Evolutionary conservation across 768 basidiomycete genomes (phyloP).

Genomic region (Hygrocybe coccinea): DNA sequence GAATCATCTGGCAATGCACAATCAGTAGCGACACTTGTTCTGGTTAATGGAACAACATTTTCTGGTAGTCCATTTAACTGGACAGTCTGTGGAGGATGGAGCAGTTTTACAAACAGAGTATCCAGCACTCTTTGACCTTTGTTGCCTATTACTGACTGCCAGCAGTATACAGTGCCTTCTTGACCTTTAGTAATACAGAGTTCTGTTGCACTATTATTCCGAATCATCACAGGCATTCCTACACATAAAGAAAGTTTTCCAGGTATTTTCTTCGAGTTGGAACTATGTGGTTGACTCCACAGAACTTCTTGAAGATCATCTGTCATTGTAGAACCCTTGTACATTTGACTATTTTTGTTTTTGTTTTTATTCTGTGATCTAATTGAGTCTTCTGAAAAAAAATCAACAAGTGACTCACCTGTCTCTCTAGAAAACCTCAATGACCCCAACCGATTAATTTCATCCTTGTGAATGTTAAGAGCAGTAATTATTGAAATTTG

Average conservation of each 20-base stretch:
- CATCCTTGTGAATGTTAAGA: constrained; percentile 13
- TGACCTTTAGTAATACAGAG: constrained; percentile 34
- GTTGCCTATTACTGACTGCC: constrained; percentile 16
- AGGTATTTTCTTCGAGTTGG: constrained; percentile 9
- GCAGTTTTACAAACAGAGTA: constrained; percentile 27
- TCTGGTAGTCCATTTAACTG: constrained; percentile 22
- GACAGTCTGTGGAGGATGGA: constrained; percentile 20
- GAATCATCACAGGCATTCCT: constrained; percentile 33
- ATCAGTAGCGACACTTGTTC: neutral
- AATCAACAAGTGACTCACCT: constrained; percentile 20
- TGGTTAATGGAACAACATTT: constrained; percentile 28
- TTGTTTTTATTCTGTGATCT: neutral
- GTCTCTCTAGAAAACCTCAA: constrained; percentile 29
- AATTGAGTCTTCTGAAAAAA: constrained; percentile 24
- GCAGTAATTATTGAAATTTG: constrained; percentile 34
- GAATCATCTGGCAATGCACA: constrained; percentile 16
- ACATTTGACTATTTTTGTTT: neutral
- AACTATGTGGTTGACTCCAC: constrained; percentile 15
- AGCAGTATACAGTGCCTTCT: constrained; percentile 26
- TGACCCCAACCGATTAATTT: constrained; percentile 28
- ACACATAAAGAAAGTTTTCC: constrained; percentile 26
- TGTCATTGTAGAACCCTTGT: neutral
- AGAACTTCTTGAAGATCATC: constrained; percentile 13
- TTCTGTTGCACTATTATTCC: constrained; percentile 29
- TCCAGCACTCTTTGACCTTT: constrained; percentile 18